Base-by-base conservation (phyloP, 768 basidiomycete genomes). In the Suillus plorans region DNA sequence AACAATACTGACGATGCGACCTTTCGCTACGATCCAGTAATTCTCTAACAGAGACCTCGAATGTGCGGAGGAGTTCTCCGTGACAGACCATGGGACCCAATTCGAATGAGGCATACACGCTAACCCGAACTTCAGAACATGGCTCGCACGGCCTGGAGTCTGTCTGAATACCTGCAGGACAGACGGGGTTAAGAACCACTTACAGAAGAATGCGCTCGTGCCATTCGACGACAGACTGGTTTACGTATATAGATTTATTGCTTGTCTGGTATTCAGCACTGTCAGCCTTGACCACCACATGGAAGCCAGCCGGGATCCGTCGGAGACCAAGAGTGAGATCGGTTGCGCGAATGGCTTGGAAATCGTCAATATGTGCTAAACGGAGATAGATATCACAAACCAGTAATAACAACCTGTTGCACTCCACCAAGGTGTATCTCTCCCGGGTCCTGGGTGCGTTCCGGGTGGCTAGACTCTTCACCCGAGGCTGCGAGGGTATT, bases 281-380 rank as follows among this genome's bases (percentile, higher is more conserved):
- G 3, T 37, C 57, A 9, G 58, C 4, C n/a, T 20, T 4, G 9
- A 64, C 14, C 8, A 8, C n/a, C 25, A 65, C 52, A 44, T 62
- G 67, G 25, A 70, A 64, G 10, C 68, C 69, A 44, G 18, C 7
- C 18, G 42, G 16, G 18, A 44, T 44, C 42, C 42, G 8, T 44
- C 42, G 7, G 42, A 65, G 47, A 60, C 62, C 64, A 31, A 20
- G n/a, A 10, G n/a, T 2, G 16, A 70, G 20, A 57, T 64, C 22
- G 8, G 63, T 63, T 18, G 53, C 64, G 3, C 64, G 66, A 42
- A 70, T 58, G 9, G 44, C 69, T 68, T 50, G 22, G 13, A 28
- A 16, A 25, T 50, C 5, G 14, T 28, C n/a, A 50, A 50, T 50
- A 50, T 13, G 5, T 50, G 49, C 22, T 14, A 5, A 25, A 25